Base-by-base conservation (phyloP, 495 filamentous ascomycete genomes). In the Xylaria telfairii region DNA sequence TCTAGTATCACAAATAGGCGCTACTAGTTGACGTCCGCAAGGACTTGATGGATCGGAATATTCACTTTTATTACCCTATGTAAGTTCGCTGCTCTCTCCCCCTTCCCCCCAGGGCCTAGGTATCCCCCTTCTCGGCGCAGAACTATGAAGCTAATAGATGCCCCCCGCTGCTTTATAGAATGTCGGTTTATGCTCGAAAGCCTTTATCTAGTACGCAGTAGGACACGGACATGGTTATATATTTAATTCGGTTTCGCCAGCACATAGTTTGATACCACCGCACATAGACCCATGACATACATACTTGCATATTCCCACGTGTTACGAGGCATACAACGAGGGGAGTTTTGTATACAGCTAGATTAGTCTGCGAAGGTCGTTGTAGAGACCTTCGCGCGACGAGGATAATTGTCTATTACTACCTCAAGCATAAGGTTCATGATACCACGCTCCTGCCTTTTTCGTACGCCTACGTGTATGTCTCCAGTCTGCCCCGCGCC, bases 1-100 rank as follows among this genome's bases (percentile, higher is more conserved):
- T n/a, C n/a, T n/a, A n/a, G n/a, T n/a, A n/a, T n/a, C n/a, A n/a
- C n/a, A n/a, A n/a, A n/a, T n/a, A n/a, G n/a, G 79, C 81, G 3
- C 75, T 89, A 54, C 74, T 89, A 13, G 84, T 84, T 1, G 84
- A 86, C 13, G 83, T 89, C 28, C 82, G 85, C 67, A 81, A 81
- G 41, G 89, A 89, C 65, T 73, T 90, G 30, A 80, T 78, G 72
- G 83, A 89, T 74, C 76, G 80, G 46, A 80, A 77, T 8, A 74
- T 86, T 39, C 87, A 90, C 76, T 79, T 77, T 3, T 87, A 84
- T 71, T 81, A 80, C 57, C 76, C 77, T 6, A 79, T 85, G 83
- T 83, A 73, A 77, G 83, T 83, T 12, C n/a, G 32, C 30, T 15
- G 7, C 21, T 24, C 24, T 42, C 10, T 24, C 13, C 30, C 1